Base-by-base conservation (phyloP, 768 basidiomycete species). In the Amanita subjunquillea region DNA sequence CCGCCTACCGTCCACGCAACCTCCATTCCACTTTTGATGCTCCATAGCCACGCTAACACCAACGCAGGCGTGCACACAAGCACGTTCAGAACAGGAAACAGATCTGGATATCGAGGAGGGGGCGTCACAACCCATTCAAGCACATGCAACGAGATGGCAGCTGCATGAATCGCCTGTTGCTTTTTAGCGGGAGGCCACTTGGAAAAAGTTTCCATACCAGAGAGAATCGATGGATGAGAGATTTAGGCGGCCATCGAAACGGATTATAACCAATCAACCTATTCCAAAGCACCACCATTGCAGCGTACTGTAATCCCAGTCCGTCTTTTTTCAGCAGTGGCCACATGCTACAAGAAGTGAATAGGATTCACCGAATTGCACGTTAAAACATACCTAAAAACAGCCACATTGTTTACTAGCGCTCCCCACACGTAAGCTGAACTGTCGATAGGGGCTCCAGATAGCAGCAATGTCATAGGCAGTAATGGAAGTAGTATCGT, bases 61-160 rank as follows among this genome's bases (percentile, higher is more conserved):
- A 97, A 95, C 15, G 95, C 80, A 1, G 82, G 85, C 1, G 85
- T 86, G 61, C 84, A 82, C 42, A 93, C 62, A 13, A 91, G 76
- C 2, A 92, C 82, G 64, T 96, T 97, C 37, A 92, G 70, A 0
- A 94, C 91, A 0, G 86, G 70, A 63, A 80, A 96, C 38, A 96
- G 65, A 65, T 95, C 91, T 0, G 91, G 94, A 57, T 91, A 87
- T 54, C 85, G 82, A 4, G 75, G 59, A 3, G 91, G 91, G 6
- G 91, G 83, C 2, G 69, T 37, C 30, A 87, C 42, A 6, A 81
- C 30, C 29, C 78, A 38, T 63, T 96, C 91, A 20, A 83, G 63
- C 20, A 80, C 2, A 61, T 94, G 90, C 7, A 93, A 65, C 1
- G 63, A 23, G 4, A 76, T 20, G 38, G 80, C 80, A 1, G 75